Percentiles rank a stretch among this genome's conserved stretches.
Conservation (phyloP, 2,329 filamentous ascomycete genomes). For the Rhynchosporium secalis region DNA sequence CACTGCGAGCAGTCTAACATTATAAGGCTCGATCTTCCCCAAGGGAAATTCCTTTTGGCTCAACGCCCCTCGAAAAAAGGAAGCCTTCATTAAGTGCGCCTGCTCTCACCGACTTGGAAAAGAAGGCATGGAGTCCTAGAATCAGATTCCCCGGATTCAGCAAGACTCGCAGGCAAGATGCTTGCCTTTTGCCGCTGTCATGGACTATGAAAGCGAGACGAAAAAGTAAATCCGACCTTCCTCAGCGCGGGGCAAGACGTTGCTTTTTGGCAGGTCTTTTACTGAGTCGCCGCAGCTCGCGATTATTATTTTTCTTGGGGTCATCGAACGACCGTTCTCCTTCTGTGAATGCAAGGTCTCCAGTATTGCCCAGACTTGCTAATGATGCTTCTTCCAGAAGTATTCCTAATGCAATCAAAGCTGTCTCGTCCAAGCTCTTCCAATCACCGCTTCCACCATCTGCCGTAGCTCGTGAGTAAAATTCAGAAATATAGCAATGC, state of each 20-base stretch:
- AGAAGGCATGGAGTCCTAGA: neutral
- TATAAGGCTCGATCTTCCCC: neutral
- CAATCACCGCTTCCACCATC: conserved; percentile 42
- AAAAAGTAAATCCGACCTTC: conserved; percentile 8
- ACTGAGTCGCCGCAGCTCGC: conserved; percentile 9
- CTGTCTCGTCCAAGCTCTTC: conserved; percentile 74
- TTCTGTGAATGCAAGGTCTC: conserved; percentile 73
- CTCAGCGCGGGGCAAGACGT: conserved; percentile 15
- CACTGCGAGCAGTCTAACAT: neutral
- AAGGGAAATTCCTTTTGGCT: neutral
- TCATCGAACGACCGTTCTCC: conserved; percentile 37
- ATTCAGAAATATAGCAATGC: conserved; percentile 67
- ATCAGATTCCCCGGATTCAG: neutral
- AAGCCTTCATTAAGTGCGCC: neutral
- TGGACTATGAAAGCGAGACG: neutral
- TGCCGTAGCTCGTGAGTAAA: conserved; percentile 51
- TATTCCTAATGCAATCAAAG: conserved; percentile 72
- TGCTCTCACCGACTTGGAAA: neutral
- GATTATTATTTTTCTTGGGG: neutral
- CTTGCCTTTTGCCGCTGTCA: conserved; percentile 9
- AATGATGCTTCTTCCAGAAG: conserved; percentile 69
- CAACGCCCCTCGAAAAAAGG: neutral
- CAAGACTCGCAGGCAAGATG: conserved; percentile 8
- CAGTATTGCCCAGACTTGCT: conserved; percentile 61
- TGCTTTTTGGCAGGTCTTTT: conserved; percentile 23